These are phyloP conservation scores for Talaromyces sp. DNA, from an alignment of 2,329 filamentous ascomycete species.

Conservation along the genomic window DNA sequence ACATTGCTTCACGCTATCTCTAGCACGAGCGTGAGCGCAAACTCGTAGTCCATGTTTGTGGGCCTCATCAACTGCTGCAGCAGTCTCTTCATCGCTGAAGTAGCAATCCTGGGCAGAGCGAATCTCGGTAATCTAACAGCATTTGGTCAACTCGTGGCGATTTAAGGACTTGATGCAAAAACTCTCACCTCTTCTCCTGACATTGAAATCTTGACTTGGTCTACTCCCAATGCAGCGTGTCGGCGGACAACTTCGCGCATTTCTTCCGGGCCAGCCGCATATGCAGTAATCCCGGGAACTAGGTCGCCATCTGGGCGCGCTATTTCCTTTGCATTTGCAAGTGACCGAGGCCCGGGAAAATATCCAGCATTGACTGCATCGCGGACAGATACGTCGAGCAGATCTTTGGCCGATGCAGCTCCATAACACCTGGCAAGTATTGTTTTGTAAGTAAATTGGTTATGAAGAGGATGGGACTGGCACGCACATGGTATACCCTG, in stretches of 20 bases:
- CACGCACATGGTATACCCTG: slow-evolving; percentile 44
- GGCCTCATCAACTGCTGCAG: slow-evolving; percentile 44
- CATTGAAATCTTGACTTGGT: slow-evolving; percentile 43
- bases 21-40: slow-evolving; percentile 41
- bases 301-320: slow-evolving; percentile 42
- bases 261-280: slow-evolving; percentile 28
- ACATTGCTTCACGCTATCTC: slow-evolving; percentile 41
- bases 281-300: slow-evolving; percentile 36
- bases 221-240: slow-evolving; percentile 34
- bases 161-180: neutral
- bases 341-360: slow-evolving; percentile 43
- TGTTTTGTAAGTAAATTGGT: neutral
- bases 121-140: slow-evolving; percentile 17
- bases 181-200: slow-evolving; percentile 26
- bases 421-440: slow-evolving; percentile 30
- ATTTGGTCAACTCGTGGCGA: neutral
- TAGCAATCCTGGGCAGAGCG: slow-evolving; percentile 41
- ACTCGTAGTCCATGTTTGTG: slow-evolving; percentile 28
- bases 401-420: slow-evolving; percentile 42
- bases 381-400: slow-evolving; percentile 43
- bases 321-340: slow-evolving; percentile 47
- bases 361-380: slow-evolving; percentile 46
- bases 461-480: neutral
- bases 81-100: slow-evolving; percentile 42
- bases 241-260: slow-evolving; percentile 21